Conservation (phyloP, 768 basidiomycete genomes). For the Xerocomellus chrysenteron region DNA sequence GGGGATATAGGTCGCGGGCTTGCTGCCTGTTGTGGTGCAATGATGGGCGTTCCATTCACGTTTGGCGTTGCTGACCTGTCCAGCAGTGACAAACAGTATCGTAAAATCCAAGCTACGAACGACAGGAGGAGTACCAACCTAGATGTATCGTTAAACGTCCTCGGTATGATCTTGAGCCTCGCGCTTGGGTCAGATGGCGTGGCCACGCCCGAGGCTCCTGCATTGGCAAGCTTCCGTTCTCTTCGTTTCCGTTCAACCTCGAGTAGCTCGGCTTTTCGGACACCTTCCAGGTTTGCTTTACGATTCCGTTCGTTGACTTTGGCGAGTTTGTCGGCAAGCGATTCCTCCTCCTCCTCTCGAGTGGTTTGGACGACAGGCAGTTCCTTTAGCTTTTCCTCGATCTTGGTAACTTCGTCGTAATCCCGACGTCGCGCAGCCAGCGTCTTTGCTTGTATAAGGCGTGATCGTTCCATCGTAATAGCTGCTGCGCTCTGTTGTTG, state of each 20-base stretch:
- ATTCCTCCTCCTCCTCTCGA: conserved; percentile 31
- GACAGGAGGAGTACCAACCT: conserved; percentile 47
- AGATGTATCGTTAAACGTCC: conserved; percentile 54
- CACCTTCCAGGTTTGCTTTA: conserved; percentile 76
- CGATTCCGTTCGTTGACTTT: conserved; percentile 90
- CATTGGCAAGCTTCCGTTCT: conserved; percentile 58
- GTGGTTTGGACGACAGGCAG: conserved; percentile 32
- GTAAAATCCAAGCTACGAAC: conserved; percentile 19
- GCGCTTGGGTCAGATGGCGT: conserved; percentile 63
- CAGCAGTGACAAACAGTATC: conserved; percentile 15
- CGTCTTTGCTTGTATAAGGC: conserved; percentile 67
- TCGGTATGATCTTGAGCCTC: conserved; percentile 62
- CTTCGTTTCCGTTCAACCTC: conserved; percentile 69
- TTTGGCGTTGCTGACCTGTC: conserved; percentile 45
- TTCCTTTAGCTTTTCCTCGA: conserved; percentile 65
- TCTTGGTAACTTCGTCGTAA: conserved; percentile 51
- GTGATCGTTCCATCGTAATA: conserved; percentile 57
- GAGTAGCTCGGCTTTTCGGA: conserved; percentile 71
- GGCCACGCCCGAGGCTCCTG: conserved; percentile 35
- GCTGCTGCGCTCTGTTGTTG: conserved; percentile 33
- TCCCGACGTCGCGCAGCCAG: conserved; percentile 79
- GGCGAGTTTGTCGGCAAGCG: conserved; percentile 53
- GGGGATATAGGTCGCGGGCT: conserved; percentile 39
- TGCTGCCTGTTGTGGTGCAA: conserved; percentile 29
- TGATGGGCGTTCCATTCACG: conserved; percentile 45